Percentiles rank a stretch among this genome's conserved stretches.
Conservation (phyloP, 2,329 filamentous ascomycete species). For the Fusarium tanahbumbuense region DNA sequence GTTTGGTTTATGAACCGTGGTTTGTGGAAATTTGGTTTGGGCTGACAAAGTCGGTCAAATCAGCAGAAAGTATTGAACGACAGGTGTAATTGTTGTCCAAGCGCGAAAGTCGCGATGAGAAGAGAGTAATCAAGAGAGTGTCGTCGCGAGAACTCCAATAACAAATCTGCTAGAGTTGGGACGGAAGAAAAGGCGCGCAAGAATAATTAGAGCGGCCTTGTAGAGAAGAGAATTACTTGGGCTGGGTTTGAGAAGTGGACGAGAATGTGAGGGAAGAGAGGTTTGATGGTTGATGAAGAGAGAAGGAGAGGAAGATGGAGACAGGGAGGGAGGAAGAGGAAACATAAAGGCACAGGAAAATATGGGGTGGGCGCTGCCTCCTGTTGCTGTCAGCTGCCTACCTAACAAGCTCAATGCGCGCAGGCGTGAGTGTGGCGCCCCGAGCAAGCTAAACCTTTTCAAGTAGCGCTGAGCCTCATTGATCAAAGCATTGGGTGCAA, state of each 20-base stretch:
- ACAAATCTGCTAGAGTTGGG: conserved; percentile 15
- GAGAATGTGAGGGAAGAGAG: conserved; percentile 25
- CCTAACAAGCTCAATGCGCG: conserved; percentile 29
- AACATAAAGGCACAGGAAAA: conserved; percentile 40
- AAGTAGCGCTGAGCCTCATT: conserved; percentile 29
- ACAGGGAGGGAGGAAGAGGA: conserved; percentile 11
- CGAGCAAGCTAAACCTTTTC: conserved; percentile 29
- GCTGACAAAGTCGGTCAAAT: conserved; percentile 40
- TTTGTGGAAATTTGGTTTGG: conserved; percentile 38
- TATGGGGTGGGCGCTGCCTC: conserved; percentile 44
- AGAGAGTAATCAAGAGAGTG: conserved; percentile 14
- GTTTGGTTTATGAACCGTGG: conserved; percentile 20
- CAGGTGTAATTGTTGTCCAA: conserved; percentile 24
- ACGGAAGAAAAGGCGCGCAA: conserved; percentile 34
- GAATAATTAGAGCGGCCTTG: conserved; percentile 29
- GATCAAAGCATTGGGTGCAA: background rate
- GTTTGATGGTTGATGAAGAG: conserved; percentile 22
- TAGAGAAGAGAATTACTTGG: conserved; percentile 27
- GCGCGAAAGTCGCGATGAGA: conserved; percentile 25
- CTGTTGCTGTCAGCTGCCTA: conserved; percentile 25
- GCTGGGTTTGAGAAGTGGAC: conserved; percentile 37
- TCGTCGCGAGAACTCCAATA: conserved; percentile 22
- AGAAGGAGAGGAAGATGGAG: conserved; percentile 27
- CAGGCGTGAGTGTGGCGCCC: conserved; percentile 20
- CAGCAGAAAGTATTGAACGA: conserved; percentile 41